Base-by-base conservation (phyloP, 2,329 filamentous ascomycete genomes). In the Sphaerulina vaccinii region DNA sequence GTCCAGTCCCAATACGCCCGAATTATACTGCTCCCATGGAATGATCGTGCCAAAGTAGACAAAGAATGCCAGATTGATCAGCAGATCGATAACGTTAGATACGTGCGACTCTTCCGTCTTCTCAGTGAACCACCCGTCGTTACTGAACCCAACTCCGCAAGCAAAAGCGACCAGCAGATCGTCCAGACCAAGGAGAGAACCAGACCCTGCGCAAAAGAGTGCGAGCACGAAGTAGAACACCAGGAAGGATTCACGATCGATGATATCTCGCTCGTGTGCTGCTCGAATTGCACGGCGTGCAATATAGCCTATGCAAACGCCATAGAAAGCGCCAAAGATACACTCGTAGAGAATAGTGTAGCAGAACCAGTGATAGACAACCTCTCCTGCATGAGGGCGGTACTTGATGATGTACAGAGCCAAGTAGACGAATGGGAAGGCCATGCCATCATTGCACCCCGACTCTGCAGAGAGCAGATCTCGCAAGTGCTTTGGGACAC, bases 391-490 rank as follows among this genome's bases (percentile, higher is more conserved):
- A 61, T 87, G 71, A 22, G 83, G 83, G 57, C 86, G 78, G 69
- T 92, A 96, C 60, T 87, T 83, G 60, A 97, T 88, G 40, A 97
- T 81, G 71, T 96, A 97, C 23, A 96, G 76, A 1, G 88, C 86
- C 23, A 99, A 79, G 69, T 99, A 99, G 64, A 99, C 83, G 70
- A 99, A 99, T 0, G 93, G 93, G 67, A 99, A 99, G 1, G 93
- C 93, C 93, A 99, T 99, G 73, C 93, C 93, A 70, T 99, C 93
- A 79, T 99, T 99, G 75, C 93, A 99, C 23, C 93, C 93, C 6
- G 93, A 99, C 73, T 99, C 93, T 51, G 91, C 91, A 3, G 93
- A 99, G 10, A 99, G 78, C 45, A 99, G 69, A 73, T 99, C 93
- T 78, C 93, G 83, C 74, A 99, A 76, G 84, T 99, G 93, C 76